Base-by-base conservation (phyloP, 2,329 filamentous ascomycete species). In the Periconia sp. region DNA sequence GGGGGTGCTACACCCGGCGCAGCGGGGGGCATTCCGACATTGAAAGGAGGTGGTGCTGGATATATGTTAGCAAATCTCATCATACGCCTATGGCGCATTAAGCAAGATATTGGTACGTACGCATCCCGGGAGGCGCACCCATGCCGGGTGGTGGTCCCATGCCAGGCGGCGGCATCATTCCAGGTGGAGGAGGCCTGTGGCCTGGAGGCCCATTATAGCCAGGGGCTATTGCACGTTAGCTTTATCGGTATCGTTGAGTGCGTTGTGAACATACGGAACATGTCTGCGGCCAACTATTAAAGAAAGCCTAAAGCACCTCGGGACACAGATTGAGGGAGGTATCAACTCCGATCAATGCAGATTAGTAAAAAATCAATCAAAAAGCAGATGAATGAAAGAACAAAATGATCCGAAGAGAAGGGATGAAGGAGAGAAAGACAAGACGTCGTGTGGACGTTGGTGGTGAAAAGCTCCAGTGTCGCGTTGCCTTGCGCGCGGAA, bases 91-190 rank as follows among this genome's bases (percentile, higher is more conserved):
- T 8, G 35, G 35, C 17, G 35, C 14, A 17, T 15, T 15, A 6
- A 10, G 35, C 13, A n/a, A n/a, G 35, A 17, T 40, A 40, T 15
- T 17, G 18, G 15, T 52, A 13, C 17, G 35, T 23, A 46, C 18
- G n/a, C 13, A 33, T 23, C 6, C 9, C 10, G 17, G 18, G 37
- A 37, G 18, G 17, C 84, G 75, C 82, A 93, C 91, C 90, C 84
- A 92, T 85, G 76, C 90, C 91, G 64, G 91, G 90, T 66, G 90
- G 89, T 65, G 88, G 85, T 61, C 85, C 87, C 84, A 91, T 88
- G 55, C 86, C 87, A 53, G 87, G 87, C 47, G 88, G 92, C 52
- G 81, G 81, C 61, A 27, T 27, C 84, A 91, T 88, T 55, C 86
- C 87, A 53, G 87, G 87, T 47, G 88, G 87, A 65, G 90, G 92